Evolutionary conservation across 1,284 basidiomycete species (phyloP).

Genomic region (Inonotus obliquus): DNA sequence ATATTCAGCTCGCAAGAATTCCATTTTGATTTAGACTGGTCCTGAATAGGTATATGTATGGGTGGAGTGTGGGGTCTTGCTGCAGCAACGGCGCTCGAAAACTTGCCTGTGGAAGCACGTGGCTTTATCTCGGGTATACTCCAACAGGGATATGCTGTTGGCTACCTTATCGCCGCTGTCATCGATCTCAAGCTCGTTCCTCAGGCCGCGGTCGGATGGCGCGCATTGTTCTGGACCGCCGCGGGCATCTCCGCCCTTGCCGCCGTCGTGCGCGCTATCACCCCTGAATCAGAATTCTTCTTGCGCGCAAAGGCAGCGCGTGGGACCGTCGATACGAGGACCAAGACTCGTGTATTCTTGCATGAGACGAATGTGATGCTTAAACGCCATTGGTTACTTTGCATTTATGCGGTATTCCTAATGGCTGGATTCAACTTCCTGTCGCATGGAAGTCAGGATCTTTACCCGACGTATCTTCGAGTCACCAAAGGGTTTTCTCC

Average conservation of each 20-base stretch:
- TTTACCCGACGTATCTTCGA: constrained; percentile 79
- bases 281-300: constrained; percentile 86
- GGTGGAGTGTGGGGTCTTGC: constrained; percentile 81
- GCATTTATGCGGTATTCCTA: constrained; percentile 78
- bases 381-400: constrained; percentile 79
- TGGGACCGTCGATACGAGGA: constrained; percentile 36
- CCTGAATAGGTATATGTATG: constrained; percentile 59
- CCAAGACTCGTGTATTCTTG: constrained; percentile 72
- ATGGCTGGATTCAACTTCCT: constrained; percentile 93
- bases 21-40: neutral
- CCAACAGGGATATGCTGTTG: constrained; percentile 64
- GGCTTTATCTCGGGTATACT: constrained; percentile 83
- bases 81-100: constrained; percentile 79
- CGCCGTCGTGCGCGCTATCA: constrained; percentile 60
- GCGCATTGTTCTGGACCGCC: constrained; percentile 63
- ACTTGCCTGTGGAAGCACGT: constrained; percentile 81
- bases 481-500: constrained; percentile 52
- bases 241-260: constrained; percentile 73
- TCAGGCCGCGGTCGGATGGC: constrained; percentile 46
- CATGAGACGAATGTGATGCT: constrained; percentile 73
- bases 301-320: constrained; percentile 46
- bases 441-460: constrained; percentile 82
- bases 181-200: constrained; percentile 78
- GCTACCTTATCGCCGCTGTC: constrained; percentile 49
- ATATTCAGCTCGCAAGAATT: neutral